These are phyloP conservation scores for Torulaspora indica DNA, from an alignment of 805 yeast genomes.

Conservation along the genomic window DNA sequence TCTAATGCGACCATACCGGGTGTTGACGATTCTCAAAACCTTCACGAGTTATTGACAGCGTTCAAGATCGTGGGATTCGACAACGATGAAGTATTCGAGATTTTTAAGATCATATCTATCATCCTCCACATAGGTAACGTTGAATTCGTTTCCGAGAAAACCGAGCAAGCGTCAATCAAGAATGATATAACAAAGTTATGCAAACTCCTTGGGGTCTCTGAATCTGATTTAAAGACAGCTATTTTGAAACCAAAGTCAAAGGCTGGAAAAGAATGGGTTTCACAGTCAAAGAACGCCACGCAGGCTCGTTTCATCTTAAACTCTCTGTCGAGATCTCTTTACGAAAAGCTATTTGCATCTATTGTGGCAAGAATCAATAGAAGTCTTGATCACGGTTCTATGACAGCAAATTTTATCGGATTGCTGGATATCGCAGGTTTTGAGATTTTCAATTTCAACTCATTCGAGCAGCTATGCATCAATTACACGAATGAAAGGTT, in stretches of 20 bases:
- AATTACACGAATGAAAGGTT: slow-evolving; percentile 95
- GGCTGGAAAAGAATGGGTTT: slow-evolving; percentile 85
- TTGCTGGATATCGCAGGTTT: slow-evolving; percentile 97
- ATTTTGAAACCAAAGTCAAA: slow-evolving; percentile 76
- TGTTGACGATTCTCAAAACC: slow-evolving; percentile 72
- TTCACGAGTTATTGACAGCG: slow-evolving; percentile 56
- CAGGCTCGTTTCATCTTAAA: slow-evolving; percentile 81
- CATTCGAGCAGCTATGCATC: slow-evolving; percentile 95
- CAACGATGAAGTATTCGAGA: slow-evolving; percentile 47
- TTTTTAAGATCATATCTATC: slow-evolving; percentile 65
- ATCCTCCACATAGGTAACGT: slow-evolving; percentile 85
- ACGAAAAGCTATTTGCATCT: slow-evolving; percentile 75
- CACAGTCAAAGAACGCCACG: slow-evolving; percentile 68
- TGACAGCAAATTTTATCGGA: slow-evolving; percentile 67
- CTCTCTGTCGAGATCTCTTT: slow-evolving; percentile 80
- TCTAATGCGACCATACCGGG: slow-evolving; percentile 58
- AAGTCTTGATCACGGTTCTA: slow-evolving; percentile 48
- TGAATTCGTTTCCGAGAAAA: slow-evolving; percentile 57
- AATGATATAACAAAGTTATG: slow-evolving; percentile 51
- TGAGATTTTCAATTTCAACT: slow-evolving; percentile 89
- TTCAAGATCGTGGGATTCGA: slow-evolving; percentile 70
- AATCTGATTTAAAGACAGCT: slow-evolving; percentile 49
- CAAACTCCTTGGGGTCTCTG: slow-evolving; percentile 56
- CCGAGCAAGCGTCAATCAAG: slow-evolving; percentile 71
- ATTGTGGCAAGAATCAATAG: slow-evolving; percentile 72